phyloP scores from a whole-genome alignment of 768 basidiomycete species.

The Mycena filopes region DNA sequence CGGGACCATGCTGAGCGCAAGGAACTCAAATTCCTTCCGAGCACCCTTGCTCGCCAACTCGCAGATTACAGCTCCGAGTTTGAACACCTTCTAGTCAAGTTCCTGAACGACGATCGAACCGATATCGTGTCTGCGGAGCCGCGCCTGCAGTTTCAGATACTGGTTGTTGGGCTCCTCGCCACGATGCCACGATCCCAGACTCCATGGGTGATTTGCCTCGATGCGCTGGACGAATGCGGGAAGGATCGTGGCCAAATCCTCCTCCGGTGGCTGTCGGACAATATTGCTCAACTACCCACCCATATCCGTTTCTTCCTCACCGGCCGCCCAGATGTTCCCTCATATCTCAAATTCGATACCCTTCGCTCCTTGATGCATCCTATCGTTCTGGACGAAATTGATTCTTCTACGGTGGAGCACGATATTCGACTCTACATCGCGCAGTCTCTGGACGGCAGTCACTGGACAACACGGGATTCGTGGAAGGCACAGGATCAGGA shows the following conservation, averaged over 20 bases:
- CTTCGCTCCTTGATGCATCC: background rate
- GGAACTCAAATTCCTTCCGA: background rate
- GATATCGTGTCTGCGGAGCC: background rate
- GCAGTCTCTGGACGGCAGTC: background rate
- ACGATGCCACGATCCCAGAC: slow-evolving; percentile 5
- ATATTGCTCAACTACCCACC: background rate
- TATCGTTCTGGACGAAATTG: slow-evolving; percentile 11
- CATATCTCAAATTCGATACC: background rate
- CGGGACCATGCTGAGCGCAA: slow-evolving; percentile 1
- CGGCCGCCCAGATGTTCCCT: slow-evolving; percentile 21
- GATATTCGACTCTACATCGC: slow-evolving; percentile 14
- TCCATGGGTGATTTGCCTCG: slow-evolving; percentile 23
- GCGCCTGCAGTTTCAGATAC: slow-evolving; percentile 7
- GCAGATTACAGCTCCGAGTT: background rate
- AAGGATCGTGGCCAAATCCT: slow-evolving; percentile 9
- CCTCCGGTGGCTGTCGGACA: slow-evolving; percentile 5
- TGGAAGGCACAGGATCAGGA: slow-evolving; percentile 10
- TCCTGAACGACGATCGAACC: background rate
- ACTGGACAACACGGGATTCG: background rate
- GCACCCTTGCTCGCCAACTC: slow-evolving; percentile 13
- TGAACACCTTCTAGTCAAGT: slow-evolving; percentile 1
- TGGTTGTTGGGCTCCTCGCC: slow-evolving; percentile 10
- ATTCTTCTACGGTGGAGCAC: background rate
- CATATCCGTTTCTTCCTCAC: slow-evolving; percentile 20
- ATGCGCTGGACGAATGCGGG: slow-evolving; percentile 27